Conservation (phyloP, 805 yeast species). For the Candida broadrunensis region DNA sequence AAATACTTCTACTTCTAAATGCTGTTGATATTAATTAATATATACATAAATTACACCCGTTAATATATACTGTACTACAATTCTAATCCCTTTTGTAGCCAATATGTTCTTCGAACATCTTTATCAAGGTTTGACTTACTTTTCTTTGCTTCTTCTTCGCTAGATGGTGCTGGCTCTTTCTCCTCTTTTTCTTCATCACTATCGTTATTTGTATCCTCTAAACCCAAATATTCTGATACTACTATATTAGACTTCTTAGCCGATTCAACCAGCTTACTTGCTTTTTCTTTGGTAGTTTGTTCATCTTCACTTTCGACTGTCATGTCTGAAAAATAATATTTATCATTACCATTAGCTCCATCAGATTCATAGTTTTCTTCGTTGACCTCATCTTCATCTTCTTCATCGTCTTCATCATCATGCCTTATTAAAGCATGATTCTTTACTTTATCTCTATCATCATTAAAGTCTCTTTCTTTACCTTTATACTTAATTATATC, state of each 20-base stretch:
- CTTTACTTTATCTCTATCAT: slow-evolving; percentile 61
- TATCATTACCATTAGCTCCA: slow-evolving; percentile 35
- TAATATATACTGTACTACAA: slow-evolving; percentile 9
- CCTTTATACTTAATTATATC: slow-evolving; percentile 76
- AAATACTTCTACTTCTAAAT: slow-evolving; percentile 3
- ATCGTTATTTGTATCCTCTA: slow-evolving; percentile 12
- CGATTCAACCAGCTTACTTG: neutral
- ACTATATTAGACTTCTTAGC: slow-evolving; percentile 9
- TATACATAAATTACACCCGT: neutral
- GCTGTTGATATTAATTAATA: slow-evolving; percentile 4
- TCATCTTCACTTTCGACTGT: slow-evolving; percentile 34
- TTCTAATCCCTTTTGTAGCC: slow-evolving; percentile 43
- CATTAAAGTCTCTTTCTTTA: slow-evolving; percentile 70
- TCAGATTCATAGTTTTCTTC: slow-evolving; percentile 25
- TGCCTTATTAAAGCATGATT: slow-evolving; percentile 54
- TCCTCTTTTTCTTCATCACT: slow-evolving; percentile 15
- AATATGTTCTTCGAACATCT: slow-evolving; percentile 34
- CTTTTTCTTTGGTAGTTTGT: slow-evolving; percentile 1
- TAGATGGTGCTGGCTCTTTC: neutral
- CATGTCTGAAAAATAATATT: slow-evolving; percentile 43
- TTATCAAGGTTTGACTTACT: slow-evolving; percentile 25
- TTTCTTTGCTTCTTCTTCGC: slow-evolving; percentile 10
- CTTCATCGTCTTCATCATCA: slow-evolving; percentile 17
- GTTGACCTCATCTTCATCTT: slow-evolving; percentile 19
- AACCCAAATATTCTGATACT: slow-evolving; percentile 20